These are phyloP conservation scores for Torulaspora pretoriensis DNA, from an alignment of 1,139 yeast genomes.

Conservation along the genomic window DNA sequence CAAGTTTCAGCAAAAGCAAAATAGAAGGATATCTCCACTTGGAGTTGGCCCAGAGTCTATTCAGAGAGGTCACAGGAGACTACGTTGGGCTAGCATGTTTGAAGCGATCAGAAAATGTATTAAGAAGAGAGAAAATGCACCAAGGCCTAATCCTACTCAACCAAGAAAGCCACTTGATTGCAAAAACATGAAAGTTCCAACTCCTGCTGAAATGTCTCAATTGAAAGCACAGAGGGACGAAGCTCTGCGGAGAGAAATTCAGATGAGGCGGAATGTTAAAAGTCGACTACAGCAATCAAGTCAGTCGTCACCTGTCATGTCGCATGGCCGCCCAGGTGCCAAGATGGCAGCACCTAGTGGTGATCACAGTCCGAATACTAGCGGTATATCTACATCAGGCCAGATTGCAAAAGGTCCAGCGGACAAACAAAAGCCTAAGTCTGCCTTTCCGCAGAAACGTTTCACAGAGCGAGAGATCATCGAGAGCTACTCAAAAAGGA, in stretches of 20 bases:
- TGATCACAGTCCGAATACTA: conserved; percentile 1
- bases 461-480: conserved; percentile 33
- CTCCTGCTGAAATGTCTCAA: conserved; percentile 78
- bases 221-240: conserved; percentile 82
- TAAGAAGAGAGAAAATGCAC: conserved; percentile 75
- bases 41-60: conserved; percentile 90
- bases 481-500: conserved; percentile 32
- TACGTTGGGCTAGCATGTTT: conserved; percentile 95
- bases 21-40: conserved; percentile 82
- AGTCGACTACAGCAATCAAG: conserved; percentile 29
- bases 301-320: conserved; percentile 25
- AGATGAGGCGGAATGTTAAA: conserved; percentile 34
- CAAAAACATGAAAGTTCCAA: conserved; percentile 49
- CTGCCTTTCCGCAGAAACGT: conserved; percentile 18
- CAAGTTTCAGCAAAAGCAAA: conserved; percentile 73
- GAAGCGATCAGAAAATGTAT: conserved; percentile 90
- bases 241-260: conserved; percentile 47
- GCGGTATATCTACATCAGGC: not conserved
- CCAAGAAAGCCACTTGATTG: conserved; percentile 40
- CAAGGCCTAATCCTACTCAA: conserved; percentile 48
- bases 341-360: conserved; percentile 10
- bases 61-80: conserved; percentile 83
- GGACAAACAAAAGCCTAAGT: conserved; percentile 15
- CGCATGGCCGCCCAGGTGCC: conserved; percentile 25
- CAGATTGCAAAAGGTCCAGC: conserved; percentile 8